Conservation (phyloP, 2,329 filamentous ascomycete genomes). For the Fusarium sp. region DNA sequence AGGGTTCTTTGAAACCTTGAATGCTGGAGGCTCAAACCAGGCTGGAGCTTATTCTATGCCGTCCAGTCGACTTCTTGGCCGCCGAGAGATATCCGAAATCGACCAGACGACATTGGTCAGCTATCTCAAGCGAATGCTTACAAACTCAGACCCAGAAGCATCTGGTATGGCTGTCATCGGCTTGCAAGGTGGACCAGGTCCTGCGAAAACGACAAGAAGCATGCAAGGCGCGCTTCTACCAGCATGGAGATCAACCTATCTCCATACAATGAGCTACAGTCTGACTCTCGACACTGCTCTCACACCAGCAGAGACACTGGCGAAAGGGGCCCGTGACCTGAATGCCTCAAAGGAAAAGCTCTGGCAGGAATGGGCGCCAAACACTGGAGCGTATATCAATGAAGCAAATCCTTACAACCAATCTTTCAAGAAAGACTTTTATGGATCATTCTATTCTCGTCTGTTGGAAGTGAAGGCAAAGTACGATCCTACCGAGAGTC, state of each 20-base stretch:
- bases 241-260: neutral
- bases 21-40: neutral
- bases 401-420: neutral
- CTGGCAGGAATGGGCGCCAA: neutral
- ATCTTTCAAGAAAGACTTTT: neutral
- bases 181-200: neutral
- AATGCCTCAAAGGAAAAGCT: neutral
- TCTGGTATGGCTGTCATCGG: neutral
- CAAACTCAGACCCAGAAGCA: neutral
- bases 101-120: rapidly evolving
- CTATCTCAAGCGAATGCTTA: neutral
- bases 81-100: neutral
- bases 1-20: neutral
- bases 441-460: neutral
- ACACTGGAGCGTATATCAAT: neutral
- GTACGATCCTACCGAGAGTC: neutral
- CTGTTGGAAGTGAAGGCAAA: neutral
- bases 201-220: neutral
- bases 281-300: neutral
- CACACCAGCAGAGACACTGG: neutral
- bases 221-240: neutral
- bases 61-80: neutral
- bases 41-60: neutral
- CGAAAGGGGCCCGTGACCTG: neutral
- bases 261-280: neutral